A percentile compares a stretch with the other conserved stretches of the same genome.
These are phyloP conservation scores for Scenedesmus sp. DNA, from an alignment of 163 green algal species.

Conservation along the genomic window DNA sequence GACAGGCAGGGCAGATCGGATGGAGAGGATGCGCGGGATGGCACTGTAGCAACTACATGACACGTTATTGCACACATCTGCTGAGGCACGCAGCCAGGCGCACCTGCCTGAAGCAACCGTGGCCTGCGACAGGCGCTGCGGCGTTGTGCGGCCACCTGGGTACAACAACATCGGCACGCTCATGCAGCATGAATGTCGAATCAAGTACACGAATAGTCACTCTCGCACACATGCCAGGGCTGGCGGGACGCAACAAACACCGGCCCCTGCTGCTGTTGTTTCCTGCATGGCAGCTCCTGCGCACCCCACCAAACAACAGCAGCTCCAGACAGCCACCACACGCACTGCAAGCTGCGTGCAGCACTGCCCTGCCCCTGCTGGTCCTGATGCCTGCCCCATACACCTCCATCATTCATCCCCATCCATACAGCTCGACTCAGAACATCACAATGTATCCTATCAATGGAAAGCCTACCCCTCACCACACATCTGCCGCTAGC, in stretches of 20 bases:
- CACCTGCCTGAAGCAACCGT: not conserved
- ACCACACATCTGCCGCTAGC: not conserved
- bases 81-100: not conserved
- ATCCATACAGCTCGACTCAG: not conserved
- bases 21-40: conserved; percentile 4
- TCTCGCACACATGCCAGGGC: not conserved
- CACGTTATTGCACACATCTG: conserved; percentile 18
- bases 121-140: not conserved
- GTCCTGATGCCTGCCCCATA: not conserved
- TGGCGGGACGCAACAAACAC: not conserved
- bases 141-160: not conserved
- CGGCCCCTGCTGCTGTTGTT: not conserved
- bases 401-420: not conserved
- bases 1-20: not conserved
- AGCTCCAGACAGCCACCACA: not conserved
- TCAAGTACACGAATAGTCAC: conserved; percentile 12
- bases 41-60: not conserved
- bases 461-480: not conserved
- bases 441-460: not conserved
- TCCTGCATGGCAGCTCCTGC: not conserved
- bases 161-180: conserved; percentile 9
- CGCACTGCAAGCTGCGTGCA: not conserved
- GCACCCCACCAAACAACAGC: not conserved
- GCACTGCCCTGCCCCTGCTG: not conserved
- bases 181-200: not conserved